phyloP scores from a whole-genome alignment of 2,329 filamentous ascomycete species.

The Ascochyta fabae region DNA sequence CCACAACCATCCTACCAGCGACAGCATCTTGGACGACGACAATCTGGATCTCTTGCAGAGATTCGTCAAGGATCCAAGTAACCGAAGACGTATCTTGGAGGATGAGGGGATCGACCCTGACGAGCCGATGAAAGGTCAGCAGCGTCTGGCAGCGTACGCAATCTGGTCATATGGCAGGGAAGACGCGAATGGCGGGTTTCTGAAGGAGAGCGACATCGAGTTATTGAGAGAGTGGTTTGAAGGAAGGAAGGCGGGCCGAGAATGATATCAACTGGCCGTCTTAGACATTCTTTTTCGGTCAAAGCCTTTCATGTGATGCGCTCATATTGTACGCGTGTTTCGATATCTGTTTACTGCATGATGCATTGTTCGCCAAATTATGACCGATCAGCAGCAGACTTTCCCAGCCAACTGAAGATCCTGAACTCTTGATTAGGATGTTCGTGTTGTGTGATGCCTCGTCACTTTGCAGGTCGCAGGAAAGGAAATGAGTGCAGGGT shows the following conservation, averaged over 20 bases:
- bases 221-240: slow-evolving; percentile 10
- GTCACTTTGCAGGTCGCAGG: neutral
- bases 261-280: neutral
- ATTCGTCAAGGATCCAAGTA: slow-evolving; percentile 1
- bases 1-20: slow-evolving; percentile 11
- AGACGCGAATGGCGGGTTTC: neutral
- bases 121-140: neutral
- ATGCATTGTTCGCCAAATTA: too few relatives aligned
- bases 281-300: neutral
- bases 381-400: slow-evolving; percentile 1
- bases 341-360: too few relatives aligned
- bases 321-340: too few relatives aligned
- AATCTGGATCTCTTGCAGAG: neutral
- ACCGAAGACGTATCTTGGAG: neutral
- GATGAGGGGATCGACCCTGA: slow-evolving; percentile 4
- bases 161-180: slow-evolving; percentile 1
- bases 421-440: slow-evolving; percentile 3
- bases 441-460: neutral
- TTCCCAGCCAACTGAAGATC: neutral
- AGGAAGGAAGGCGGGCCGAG: neutral
- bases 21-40: slow-evolving; percentile 7
- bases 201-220: slow-evolving; percentile 5
- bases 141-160: slow-evolving; percentile 1
- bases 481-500: slow-evolving; percentile 21
- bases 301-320: too few relatives aligned